A percentile compares a stretch with the other conserved stretches of the same genome.
Conservation (phyloP, 495 filamentous ascomycete genomes). For the Durotheca rogersii region DNA sequence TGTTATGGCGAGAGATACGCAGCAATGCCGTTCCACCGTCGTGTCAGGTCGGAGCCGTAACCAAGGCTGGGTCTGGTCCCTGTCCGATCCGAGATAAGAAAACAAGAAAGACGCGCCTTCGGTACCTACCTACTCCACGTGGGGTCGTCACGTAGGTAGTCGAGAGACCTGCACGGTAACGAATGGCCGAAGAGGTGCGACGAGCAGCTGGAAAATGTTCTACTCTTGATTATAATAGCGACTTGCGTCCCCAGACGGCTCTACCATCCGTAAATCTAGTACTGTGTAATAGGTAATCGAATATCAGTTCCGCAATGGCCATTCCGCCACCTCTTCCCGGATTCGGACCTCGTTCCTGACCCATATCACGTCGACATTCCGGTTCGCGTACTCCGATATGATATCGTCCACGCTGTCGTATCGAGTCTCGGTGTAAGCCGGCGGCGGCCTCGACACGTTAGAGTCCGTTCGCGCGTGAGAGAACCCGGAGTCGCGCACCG, state of each 20-base stretch:
- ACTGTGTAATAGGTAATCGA: background rate
- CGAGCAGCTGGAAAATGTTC: no score
- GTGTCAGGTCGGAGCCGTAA: no score
- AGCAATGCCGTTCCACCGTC: no score
- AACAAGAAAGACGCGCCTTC: no score
- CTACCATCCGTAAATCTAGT: conserved; percentile 4
- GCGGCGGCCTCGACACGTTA: conserved; percentile 18
- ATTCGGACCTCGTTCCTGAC: conserved; percentile 34
- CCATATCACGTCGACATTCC: conserved; percentile 32
- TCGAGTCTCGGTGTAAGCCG: conserved; percentile 10
- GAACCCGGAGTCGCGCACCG: conserved; percentile 12
- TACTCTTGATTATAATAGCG: background rate
- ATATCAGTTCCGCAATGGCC: conserved; percentile 28
- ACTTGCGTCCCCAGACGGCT: conserved; percentile 10
- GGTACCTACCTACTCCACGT: no score
- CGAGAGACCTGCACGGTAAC: no score
- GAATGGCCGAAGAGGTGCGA: no score
- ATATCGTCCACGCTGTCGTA: conserved; percentile 41
- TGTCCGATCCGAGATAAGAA: no score
- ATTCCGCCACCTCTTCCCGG: conserved; percentile 26
- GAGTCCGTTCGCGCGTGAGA: conserved; percentile 9
- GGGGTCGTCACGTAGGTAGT: no score
- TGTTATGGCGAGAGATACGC: no score
- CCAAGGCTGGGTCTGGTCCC: no score
- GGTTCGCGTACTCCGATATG: conserved; percentile 32